Evolutionary conservation across 495 filamentous ascomycete genomes (phyloP), one percentile per base, ranked within the genome.

Genomic region (Podospora fimiseda): DNA sequence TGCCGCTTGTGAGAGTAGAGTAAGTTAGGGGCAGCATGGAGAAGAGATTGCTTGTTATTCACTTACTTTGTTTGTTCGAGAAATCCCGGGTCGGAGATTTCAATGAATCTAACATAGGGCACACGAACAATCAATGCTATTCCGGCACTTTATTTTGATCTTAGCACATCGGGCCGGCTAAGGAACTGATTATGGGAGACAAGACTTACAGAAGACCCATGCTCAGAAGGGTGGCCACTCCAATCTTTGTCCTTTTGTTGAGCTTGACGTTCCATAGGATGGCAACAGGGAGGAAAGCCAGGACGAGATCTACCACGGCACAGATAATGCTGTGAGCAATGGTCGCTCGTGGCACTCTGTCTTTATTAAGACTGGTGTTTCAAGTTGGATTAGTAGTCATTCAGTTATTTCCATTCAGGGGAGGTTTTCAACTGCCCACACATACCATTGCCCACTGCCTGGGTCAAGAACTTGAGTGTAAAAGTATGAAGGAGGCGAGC

Each of bases 241-340:
- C 61, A 8, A 60, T 23, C 49, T 72, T 75, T 0, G 60, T 67
- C 13, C 61, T 48, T 14, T 33, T 51, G 24, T 64, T 68, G 48
- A 75, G 69, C 19, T 70, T 57, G 16, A 74, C 58, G 50, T 69
- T 37, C 65, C 66, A 74, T 11, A 78, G 50, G 21, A 76, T 63
- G 21, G 64, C 61, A 20, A 74, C 61, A 3, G 75, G 74, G 1
- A 78, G 62, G 0, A 74, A 44, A 2, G 70, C 74, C 14, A 76
- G 59, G 1, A 64, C 55, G 62, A 70, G 70, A 52, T 78, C 73
- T 20, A 61, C 65, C 9, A 66, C 20, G 14, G 68, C 69, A 24
- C 61, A 65, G 1, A 74, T 52, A 2, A 60, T 65, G 40, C 66
- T 66, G 52, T 67, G 64, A 1, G 68, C 68, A 41, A 74, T 64